Conservation (phyloP, 805 yeast species). For the Myxozyma mucilagina region DNA sequence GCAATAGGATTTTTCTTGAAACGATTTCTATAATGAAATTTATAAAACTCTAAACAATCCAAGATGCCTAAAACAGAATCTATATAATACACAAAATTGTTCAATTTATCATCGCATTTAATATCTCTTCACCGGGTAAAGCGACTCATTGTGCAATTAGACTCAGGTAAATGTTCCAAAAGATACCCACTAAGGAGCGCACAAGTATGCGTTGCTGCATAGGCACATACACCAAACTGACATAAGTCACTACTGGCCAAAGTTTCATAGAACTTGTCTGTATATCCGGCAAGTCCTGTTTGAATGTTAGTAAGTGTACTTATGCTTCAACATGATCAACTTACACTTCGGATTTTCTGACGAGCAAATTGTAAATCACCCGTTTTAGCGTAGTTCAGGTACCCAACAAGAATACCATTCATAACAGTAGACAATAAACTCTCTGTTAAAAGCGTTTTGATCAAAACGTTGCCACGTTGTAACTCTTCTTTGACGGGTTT, state of each 20-base stretch:
- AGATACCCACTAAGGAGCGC: slow-evolving; percentile 17
- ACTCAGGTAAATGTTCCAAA: slow-evolving; percentile 22
- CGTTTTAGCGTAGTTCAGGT: not conserved
- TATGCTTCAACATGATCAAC: not conserved
- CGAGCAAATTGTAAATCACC: slow-evolving; percentile 8
- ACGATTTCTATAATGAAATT: not conserved
- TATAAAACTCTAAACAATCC: not conserved
- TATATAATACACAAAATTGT: not conserved
- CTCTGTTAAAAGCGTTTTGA: slow-evolving; percentile 17
- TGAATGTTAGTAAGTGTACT: not conserved
- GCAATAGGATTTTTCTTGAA: not conserved
- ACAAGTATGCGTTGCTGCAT: slow-evolving; percentile 8
- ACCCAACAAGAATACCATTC: slow-evolving; percentile 17
- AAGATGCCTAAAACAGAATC: not conserved
- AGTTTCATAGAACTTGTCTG: slow-evolving; percentile 18
- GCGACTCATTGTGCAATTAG: not conserved
- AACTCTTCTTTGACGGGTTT: slow-evolving; percentile 1
- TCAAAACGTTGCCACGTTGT: slow-evolving; percentile 8
- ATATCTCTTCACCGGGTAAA: too few species aligned
- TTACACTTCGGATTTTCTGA: slow-evolving; percentile 1
- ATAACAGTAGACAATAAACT: slow-evolving; percentile 12
- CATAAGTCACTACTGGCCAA: slow-evolving; percentile 19
- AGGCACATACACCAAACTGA: slow-evolving; percentile 11
- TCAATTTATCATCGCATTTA: too few species aligned
- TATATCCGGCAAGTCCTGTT: slow-evolving; percentile 17